Base-by-base conservation (phyloP, 495 filamentous ascomycete species). In the Bryoglossum gracile region DNA sequence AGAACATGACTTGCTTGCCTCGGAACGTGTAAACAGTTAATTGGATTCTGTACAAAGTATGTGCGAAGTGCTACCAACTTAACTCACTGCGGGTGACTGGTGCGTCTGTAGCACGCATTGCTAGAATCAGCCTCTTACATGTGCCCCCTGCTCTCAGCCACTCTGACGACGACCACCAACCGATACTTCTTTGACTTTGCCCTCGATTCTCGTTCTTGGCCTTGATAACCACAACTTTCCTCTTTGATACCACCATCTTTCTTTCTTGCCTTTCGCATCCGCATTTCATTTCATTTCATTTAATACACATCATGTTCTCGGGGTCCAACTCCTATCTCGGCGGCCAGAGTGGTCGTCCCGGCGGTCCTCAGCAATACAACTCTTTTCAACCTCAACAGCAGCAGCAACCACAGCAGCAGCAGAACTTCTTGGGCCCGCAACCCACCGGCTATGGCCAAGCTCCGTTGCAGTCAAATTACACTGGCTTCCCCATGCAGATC, bases 261-360 rank as follows among this genome's bases (percentile, higher is more conserved):
- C 43, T 30, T 46, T 46, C n/a, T n/a, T 46, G 28, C 46, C 23
- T 13, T 17, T 39, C 36, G 4, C 23, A 30, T n/a, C n/a, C n/a
- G n/a, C n/a, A n/a, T n/a, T n/a, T n/a, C n/a, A n/a, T n/a, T n/a
- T n/a, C 26, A 30, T 30, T 43, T 28, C 23, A 22, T 32, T 4
- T 13, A 26, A 26, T 50, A 21, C 44, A 14, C 44, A 56, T 43
- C 69, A 95, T 95, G 89, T 95, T 82, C 71, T 90, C 89, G 34
- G 86, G 83, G 61, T 86, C 88, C 50, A 89, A 82, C 72, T 82
- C 86, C 41, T 94, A 82, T 63, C 72, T 92, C 52, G 86, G 87
- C 60, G 78, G 72, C 65, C 86, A 82, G 65, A 82, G 69, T 68
- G 71, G 77, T 63, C 87, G 86, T 52, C 85, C 87, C 8, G 84